Percentiles rank a stretch among this genome's conserved stretches.
These are phyloP conservation scores for Epichloe typhina DNA, from an alignment of 2,329 filamentous ascomycete species.

Conservation along the genomic window DNA sequence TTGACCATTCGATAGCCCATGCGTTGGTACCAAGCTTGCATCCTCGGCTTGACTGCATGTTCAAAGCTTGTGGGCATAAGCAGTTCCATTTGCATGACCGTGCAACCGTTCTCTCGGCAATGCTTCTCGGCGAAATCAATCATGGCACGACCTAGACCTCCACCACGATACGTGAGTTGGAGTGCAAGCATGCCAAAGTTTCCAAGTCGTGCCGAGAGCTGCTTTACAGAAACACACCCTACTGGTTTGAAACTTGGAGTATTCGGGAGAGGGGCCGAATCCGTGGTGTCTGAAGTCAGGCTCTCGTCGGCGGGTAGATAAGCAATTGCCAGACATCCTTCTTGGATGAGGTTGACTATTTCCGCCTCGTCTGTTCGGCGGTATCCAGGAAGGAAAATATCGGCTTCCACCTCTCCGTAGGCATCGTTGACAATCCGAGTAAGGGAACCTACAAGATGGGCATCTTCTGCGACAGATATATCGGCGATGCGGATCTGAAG, in stretches of 20 bases:
- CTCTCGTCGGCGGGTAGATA: slow-evolving; percentile 3
- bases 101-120: slow-evolving; percentile 14
- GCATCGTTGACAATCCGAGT: slow-evolving; percentile 15
- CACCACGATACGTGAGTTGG: slow-evolving; percentile 11
- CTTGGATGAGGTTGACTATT: slow-evolving; percentile 11
- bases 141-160: slow-evolving; percentile 14
- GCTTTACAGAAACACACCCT: slow-evolving; percentile 17
- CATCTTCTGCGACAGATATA: slow-evolving; percentile 9
- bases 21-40: slow-evolving; percentile 16
- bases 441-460: slow-evolving; percentile 7
- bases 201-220: slow-evolving; percentile 9
- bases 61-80: slow-evolving; percentile 14
- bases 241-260: slow-evolving; percentile 4
- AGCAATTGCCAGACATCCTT: slow-evolving; percentile 14
- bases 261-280: background rate
- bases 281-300: background rate
- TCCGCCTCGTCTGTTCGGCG: slow-evolving; percentile 12
- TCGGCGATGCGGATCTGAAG: slow-evolving; percentile 12
- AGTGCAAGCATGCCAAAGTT: slow-evolving; percentile 18
- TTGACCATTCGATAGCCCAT: slow-evolving; percentile 16
- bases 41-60: slow-evolving; percentile 15
- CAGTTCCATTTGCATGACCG: slow-evolving; percentile 17
- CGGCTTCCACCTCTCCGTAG: slow-evolving; percentile 14
- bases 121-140: slow-evolving; percentile 16
- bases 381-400: slow-evolving; percentile 16